These are phyloP conservation scores for Dicorynia guianensis DNA, from an alignment of 306 rosid species.

Conservation along the genomic window DNA sequence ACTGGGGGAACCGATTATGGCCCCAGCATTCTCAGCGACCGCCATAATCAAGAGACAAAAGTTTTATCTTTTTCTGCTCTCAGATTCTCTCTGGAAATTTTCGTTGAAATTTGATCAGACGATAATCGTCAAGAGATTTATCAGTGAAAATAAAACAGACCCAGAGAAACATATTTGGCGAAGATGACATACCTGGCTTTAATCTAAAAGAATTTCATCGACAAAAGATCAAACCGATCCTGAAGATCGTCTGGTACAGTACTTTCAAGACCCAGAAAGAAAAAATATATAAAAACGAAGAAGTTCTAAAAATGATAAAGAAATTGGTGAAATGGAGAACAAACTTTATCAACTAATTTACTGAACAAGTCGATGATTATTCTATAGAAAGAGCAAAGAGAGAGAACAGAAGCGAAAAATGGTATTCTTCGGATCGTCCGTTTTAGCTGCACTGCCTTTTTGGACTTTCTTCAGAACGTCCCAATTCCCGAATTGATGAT, in stretches of 20 bases:
- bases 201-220: slow-evolving; percentile 48
- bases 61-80: slow-evolving; percentile 23
- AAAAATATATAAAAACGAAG: slow-evolving; percentile 4
- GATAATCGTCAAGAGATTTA: not conserved
- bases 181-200: slow-evolving; percentile 51
- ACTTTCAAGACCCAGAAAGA: slow-evolving; percentile 43
- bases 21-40: slow-evolving; percentile 85
- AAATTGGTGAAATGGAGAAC: slow-evolving; percentile 42
- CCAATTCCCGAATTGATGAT: slow-evolving; percentile 65
- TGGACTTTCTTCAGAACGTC: slow-evolving; percentile 69
- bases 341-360: slow-evolving; percentile 44
- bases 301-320: slow-evolving; percentile 32
- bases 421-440: slow-evolving; percentile 78
- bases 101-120: slow-evolving; percentile 32
- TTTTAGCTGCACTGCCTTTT: slow-evolving; percentile 63
- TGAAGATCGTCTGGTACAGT: slow-evolving; percentile 54
- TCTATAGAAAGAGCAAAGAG: slow-evolving; percentile 9
- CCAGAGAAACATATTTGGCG: slow-evolving; percentile 19
- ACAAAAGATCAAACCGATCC: slow-evolving; percentile 48
- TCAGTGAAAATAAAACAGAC: not conserved
- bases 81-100: slow-evolving; percentile 44
- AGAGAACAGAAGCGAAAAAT: slow-evolving; percentile 37
- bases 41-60: slow-evolving; percentile 71
- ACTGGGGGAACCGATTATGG: slow-evolving; percentile 52
- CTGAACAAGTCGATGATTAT: slow-evolving; percentile 47